Evolutionary conservation across 2,329 filamentous ascomycete genomes (phyloP), one percentile per base, ranked within the genome.

Genomic region (Fusarium pseudograminearum): DNA sequence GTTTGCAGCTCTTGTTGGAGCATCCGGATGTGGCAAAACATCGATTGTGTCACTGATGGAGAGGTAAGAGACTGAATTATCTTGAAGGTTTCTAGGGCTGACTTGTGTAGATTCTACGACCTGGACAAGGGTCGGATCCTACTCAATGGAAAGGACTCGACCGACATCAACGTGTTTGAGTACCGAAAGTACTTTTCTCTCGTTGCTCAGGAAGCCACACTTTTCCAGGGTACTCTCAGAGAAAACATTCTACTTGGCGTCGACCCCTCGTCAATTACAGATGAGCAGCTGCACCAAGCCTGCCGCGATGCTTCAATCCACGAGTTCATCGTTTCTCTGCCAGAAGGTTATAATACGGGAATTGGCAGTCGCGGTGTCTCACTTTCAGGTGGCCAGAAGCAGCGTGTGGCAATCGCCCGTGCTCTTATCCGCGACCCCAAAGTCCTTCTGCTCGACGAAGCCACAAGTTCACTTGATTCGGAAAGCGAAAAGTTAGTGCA

Each of bases 201-300:
- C 0, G 92, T 94, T 1, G 88, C 90, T 5, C 92, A 94, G 77
- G 91, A 94, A 76, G 86, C 92, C 11, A 90, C 89, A 0, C 83
- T 94, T 0, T 93, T 92, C 74, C 88, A 90, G 76, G 89, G 89
- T 15, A 88, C 88, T 1, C 84, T 93, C 22, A 85, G 87, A 20
- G 91, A 94, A 64, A 93, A 93, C 71, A 87, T 93, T 54, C 78
- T 90, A 3, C 82, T 93, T 0, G 91, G 90, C 20, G 86, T 93
- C 22, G 80, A 85, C 31, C 83, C 86, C 1, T 80, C 82, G 1
- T 78, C 83, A 1, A 81, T 90, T 1, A 80, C 82, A 1, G 85
- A 88, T 4, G 85, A 83, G 56, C 78, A 83, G 52, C 78, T 90
- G 14, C 81, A 87, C 73, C 80, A 83, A 52, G 85, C 81, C 22